phyloP scores from a whole-genome alignment of 805 yeast genomes.

The Blastobotrys americana region DNA sequence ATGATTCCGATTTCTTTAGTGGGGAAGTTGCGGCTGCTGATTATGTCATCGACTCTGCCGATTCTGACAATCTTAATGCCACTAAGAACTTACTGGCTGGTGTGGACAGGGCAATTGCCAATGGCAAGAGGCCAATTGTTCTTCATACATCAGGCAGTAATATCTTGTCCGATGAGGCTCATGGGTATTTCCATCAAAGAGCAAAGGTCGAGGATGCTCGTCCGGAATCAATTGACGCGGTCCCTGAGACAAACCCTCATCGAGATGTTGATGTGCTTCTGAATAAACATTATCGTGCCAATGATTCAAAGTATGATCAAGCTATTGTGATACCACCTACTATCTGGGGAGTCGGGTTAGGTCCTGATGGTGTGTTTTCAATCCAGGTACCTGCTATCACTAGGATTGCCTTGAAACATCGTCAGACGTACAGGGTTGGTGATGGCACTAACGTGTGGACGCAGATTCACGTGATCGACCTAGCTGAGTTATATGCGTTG shows the following conservation, averaged over 20 bases:
- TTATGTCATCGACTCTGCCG: constrained; percentile 12
- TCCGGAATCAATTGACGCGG: constrained; percentile 9
- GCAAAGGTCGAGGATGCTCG: constrained; percentile 13
- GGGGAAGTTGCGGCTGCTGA: constrained; percentile 11
- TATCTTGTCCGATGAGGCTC: constrained; percentile 11
- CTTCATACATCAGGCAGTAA: constrained; percentile 18
- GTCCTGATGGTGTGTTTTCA: constrained; percentile 14
- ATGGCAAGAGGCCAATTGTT: constrained; percentile 11
- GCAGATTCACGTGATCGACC: constrained; percentile 16
- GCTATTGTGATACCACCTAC: constrained; percentile 19
- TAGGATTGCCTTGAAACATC: constrained; percentile 7
- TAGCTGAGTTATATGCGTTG: constrained; percentile 14
- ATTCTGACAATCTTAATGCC: constrained; percentile 11
- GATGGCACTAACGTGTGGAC: constrained; percentile 13
- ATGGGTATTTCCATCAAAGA: constrained; percentile 6
- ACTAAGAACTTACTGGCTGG: constrained; percentile 12
- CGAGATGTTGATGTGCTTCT: constrained; percentile 15
- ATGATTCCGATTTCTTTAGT: constrained; percentile 2
- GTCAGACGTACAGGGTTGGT: constrained; percentile 15
- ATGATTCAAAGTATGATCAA: constrained; percentile 7
- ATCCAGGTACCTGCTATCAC: constrained; percentile 12
- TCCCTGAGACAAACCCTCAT: constrained; percentile 15
- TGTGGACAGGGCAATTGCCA: constrained; percentile 5
- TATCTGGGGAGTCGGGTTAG: constrained; percentile 20
- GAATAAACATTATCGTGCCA: constrained; percentile 7